Evolutionary conservation across 257 asterid species (phyloP), one percentile per base, ranked within the genome.

Genomic region (Primulina huaijiensis): DNA sequence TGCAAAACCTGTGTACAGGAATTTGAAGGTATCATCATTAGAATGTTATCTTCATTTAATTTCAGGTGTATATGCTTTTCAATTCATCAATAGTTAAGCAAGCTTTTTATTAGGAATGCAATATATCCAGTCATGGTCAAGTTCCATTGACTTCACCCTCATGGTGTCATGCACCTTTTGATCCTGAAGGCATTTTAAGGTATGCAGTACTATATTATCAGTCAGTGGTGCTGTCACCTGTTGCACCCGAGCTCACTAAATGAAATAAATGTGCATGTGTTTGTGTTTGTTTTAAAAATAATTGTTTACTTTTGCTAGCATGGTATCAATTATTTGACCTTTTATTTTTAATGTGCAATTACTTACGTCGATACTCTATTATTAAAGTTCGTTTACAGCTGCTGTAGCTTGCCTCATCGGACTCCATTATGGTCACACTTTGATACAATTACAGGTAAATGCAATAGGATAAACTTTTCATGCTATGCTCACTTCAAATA

Each of bases 111-210:
- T 76, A 92, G 95, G 96, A 81, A 59, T 89, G 98, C 87, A 77
- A 75, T 40, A 60, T 81, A 56, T 75, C 93, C 64, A 65, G 80
- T 72, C 71, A 76, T 3, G 84, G 81, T 14, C 77, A 69, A 79
- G 79, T 76, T 69, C 82, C 90, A 56, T 38, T 21, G 61, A 77
- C 70, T 62, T 67, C 85, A 7, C 95, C 96, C 55, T 72, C 87
- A 57, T 88, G 89, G 92, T 89, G 92, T 71, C 79, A 71, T 68
- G 87, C 90, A 74, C 90, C 96, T 76, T 92, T 82, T 76, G 98
- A 92, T 74, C 98, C 98, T 67, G 97, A 92, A 84, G 97, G 97
- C 55, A 85, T 88, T 80, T 77, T 92, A 77, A 92, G 98, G 98
- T 89, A 78, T 78, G 67, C 62, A 60, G 43, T 63, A 27, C 57